A percentile compares a stretch with the other conserved stretches of the same genome.
These are phyloP conservation scores for Coprinopsis sp. DNA, from an alignment of 768 basidiomycete species.

Conservation along the genomic window DNA sequence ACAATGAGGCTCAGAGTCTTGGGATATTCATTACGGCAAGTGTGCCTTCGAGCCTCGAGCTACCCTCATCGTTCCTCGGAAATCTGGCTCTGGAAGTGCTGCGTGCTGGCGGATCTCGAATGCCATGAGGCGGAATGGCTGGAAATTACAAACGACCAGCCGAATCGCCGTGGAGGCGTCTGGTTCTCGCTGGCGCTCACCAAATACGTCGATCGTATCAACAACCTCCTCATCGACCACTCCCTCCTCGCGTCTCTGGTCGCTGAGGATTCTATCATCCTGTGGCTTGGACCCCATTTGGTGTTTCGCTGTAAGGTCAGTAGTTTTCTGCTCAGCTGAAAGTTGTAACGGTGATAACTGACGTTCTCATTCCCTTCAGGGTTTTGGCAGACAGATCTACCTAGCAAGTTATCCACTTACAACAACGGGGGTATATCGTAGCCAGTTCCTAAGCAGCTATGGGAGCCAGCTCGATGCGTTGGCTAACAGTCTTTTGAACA, in stretches of 20 bases:
- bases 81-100: slow-evolving; percentile 56
- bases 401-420: slow-evolving; percentile 40
- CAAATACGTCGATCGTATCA: slow-evolving; percentile 39
- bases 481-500: slow-evolving; percentile 48
- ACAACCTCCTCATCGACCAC: slow-evolving; percentile 52
- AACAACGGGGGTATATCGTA: slow-evolving; percentile 49
- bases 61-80: slow-evolving; percentile 56
- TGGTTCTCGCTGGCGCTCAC: slow-evolving; percentile 53
- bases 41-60: slow-evolving; percentile 57
- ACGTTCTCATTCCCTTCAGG: too few relatives aligned
- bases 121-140: too few relatives aligned
- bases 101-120: slow-evolving; percentile 58
- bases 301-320: slow-evolving; percentile 47
- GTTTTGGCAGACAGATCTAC: slow-evolving; percentile 43
- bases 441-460: slow-evolving; percentile 43
- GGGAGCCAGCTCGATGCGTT: slow-evolving; percentile 45
- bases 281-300: slow-evolving; percentile 50
- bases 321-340: too few relatives aligned
- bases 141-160: too few relatives aligned
- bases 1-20: slow-evolving; percentile 46
- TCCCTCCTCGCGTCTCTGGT: slow-evolving; percentile 50
- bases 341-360: too few relatives aligned
- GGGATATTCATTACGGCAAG: slow-evolving; percentile 59
- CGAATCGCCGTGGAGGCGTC: slow-evolving; percentile 56
- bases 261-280: slow-evolving; percentile 53